These are phyloP conservation scores for Agrostemma githago DNA, from an alignment of 148 eudicot species.

Conservation along the genomic window DNA sequence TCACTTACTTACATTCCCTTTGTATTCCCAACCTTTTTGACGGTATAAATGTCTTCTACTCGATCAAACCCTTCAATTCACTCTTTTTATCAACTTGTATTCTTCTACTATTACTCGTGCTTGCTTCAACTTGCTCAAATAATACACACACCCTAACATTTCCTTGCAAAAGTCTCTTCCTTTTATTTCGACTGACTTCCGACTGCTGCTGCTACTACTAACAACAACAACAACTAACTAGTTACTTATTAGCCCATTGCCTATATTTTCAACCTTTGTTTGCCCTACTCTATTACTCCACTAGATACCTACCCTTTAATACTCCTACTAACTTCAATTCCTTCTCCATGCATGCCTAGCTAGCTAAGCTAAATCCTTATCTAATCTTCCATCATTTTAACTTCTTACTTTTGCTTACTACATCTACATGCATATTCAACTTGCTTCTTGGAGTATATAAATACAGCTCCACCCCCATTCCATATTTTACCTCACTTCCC, in stretches of 20 bases:
- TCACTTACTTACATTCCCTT: background rate
- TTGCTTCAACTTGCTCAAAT: conserved; percentile 29
- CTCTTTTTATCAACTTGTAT: conserved; percentile 5
- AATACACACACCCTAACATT: conserved; percentile 9
- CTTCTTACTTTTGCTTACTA: background rate
- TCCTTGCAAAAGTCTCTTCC: background rate
- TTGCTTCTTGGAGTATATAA: conserved; percentile 20
- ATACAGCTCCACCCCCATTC: background rate
- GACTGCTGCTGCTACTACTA: conserved; percentile 9
- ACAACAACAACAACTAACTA: background rate
- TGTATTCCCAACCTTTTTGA: conserved; percentile 10
- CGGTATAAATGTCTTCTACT: conserved; percentile 15
- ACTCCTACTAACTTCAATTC: background rate
- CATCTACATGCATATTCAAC: background rate
- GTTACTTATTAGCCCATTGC: conserved; percentile 8
- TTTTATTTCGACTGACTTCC: conserved; percentile 8
- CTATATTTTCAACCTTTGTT: conserved; percentile 13
- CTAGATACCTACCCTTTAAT: conserved; percentile 14
- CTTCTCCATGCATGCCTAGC: background rate
- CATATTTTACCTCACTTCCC: background rate
- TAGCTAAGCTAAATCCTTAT: background rate
- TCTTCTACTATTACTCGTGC: conserved; percentile 7
- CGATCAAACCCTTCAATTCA: background rate
- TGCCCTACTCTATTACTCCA: conserved; percentile 24
- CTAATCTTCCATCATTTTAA: conserved; percentile 4